Percentiles rank a stretch among this genome's conserved stretches.
phyloP scores from a whole-genome alignment of 192 early-diverging fungal species.

The Bifiguratus adelaidae region DNA sequence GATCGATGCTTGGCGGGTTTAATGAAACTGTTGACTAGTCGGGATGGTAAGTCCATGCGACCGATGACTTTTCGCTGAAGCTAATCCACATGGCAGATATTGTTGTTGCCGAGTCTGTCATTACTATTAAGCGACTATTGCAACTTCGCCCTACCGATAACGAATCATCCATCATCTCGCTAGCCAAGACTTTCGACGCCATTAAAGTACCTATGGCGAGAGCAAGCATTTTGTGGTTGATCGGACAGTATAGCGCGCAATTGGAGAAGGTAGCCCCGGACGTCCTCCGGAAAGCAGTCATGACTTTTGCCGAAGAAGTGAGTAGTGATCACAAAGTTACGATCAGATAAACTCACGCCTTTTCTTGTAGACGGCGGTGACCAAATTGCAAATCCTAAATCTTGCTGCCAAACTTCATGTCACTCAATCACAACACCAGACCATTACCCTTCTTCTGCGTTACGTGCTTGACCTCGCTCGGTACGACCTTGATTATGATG shows the following conservation, averaged over 20 bases:
- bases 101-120: constrained; percentile 64
- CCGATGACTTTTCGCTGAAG: neutral
- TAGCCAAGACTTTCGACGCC: constrained; percentile 48
- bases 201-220: constrained; percentile 65
- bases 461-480: constrained; percentile 80
- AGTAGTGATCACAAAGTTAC: neutral
- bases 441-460: constrained; percentile 38
- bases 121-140: constrained; percentile 63
- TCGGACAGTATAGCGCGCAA: constrained; percentile 64
- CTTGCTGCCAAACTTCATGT: constrained; percentile 64
- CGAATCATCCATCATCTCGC: constrained; percentile 32
- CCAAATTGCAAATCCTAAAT: constrained; percentile 77
- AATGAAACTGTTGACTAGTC: constrained; percentile 44
- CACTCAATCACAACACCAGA: constrained; percentile 27
- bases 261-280: constrained; percentile 67
- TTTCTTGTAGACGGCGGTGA: constrained; percentile 37
- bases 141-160: constrained; percentile 38
- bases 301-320: constrained; percentile 40
- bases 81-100: constrained; percentile 32
- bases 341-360: neutral
- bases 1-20: constrained; percentile 41
- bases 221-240: constrained; percentile 79
- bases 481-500: constrained; percentile 84
- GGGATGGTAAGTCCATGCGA: constrained; percentile 39
- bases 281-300: constrained; percentile 66